Conservation (phyloP, 169 alveolate species). For the Plasmodium cynomolgi region DNA sequence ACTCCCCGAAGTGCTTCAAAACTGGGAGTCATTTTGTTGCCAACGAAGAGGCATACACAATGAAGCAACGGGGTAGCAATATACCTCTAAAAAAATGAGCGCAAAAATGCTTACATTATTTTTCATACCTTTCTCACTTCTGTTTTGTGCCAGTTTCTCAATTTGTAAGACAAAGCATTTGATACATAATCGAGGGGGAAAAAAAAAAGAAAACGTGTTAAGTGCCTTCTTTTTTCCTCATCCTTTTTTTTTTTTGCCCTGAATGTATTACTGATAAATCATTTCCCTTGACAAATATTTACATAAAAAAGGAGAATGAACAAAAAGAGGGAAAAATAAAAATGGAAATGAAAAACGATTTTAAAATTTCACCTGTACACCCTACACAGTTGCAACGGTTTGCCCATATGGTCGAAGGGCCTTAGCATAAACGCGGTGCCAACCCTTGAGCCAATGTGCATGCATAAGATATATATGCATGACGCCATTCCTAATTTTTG, state of each 20-base stretch:
- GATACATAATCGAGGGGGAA: neutral
- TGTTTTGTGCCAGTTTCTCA: too few relatives aligned
- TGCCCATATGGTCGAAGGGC: neutral
- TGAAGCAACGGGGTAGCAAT: too few relatives aligned
- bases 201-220: neutral
- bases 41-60: too few relatives aligned
- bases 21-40: too few relatives aligned
- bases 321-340: neutral
- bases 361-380: neutral
- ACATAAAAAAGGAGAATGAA: neutral
- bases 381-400: neutral
- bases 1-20: too few relatives aligned
- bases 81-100: too few relatives aligned
- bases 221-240: neutral
- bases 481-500: neutral
- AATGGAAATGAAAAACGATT: neutral
- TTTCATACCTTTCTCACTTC: too few relatives aligned
- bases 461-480: neutral
- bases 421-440: neutral
- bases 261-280: neutral
- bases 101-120: too few relatives aligned
- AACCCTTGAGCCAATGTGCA: neutral
- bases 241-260: neutral
- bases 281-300: neutral
- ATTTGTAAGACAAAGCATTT: too few relatives aligned